A percentile compares a stretch with the other conserved stretches of the same genome.
Conservation (phyloP, 2,329 filamentous ascomycete genomes). For the Penicillium aurantiogriseum region DNA sequence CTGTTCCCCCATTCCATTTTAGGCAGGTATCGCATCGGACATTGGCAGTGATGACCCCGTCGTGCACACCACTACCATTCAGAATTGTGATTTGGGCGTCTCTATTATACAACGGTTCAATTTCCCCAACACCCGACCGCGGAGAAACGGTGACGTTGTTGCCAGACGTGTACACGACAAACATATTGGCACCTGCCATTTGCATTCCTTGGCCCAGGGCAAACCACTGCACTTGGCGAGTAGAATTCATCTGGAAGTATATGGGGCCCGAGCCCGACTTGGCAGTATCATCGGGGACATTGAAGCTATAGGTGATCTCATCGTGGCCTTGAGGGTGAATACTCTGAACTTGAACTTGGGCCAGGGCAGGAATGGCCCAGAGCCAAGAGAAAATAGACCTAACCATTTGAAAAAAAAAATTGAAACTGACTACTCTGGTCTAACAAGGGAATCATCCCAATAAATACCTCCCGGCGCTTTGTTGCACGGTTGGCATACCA, state of each 20-base stretch:
- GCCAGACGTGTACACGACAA: slow-evolving; percentile 54
- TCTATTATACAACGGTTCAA: slow-evolving; percentile 49
- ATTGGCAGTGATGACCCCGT: slow-evolving; percentile 59
- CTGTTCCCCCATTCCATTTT: slow-evolving; percentile 18
- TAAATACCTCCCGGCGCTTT: slow-evolving; percentile 5
- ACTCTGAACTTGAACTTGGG: slow-evolving; percentile 17
- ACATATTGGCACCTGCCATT: slow-evolving; percentile 59
- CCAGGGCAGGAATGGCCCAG: slow-evolving; percentile 9
- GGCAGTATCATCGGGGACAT: slow-evolving; percentile 54
- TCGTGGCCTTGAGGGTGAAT: slow-evolving; percentile 11
- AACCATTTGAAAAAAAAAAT: neutral
- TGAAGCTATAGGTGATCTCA: slow-evolving; percentile 46
- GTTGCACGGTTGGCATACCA: slow-evolving; percentile 6
- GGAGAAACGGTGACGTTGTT: slow-evolving; percentile 61
- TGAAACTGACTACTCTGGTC: neutral
- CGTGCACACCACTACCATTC: slow-evolving; percentile 56
- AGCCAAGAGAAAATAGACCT: neutral
- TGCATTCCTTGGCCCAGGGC: slow-evolving; percentile 55
- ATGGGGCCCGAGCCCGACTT: slow-evolving; percentile 54
- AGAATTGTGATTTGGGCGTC: slow-evolving; percentile 54
- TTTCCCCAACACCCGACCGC: slow-evolving; percentile 50
- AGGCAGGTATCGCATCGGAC: slow-evolving; percentile 43
- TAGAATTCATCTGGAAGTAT: slow-evolving; percentile 58
- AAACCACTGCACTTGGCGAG: slow-evolving; percentile 54
- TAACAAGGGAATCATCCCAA: neutral